A percentile compares a stretch with the other conserved stretches of the same genome.
These are phyloP conservation scores for Saprolegnia parasitica DNA, from an alignment of 352 stramenopile genomes.

Conservation along the genomic window DNA sequence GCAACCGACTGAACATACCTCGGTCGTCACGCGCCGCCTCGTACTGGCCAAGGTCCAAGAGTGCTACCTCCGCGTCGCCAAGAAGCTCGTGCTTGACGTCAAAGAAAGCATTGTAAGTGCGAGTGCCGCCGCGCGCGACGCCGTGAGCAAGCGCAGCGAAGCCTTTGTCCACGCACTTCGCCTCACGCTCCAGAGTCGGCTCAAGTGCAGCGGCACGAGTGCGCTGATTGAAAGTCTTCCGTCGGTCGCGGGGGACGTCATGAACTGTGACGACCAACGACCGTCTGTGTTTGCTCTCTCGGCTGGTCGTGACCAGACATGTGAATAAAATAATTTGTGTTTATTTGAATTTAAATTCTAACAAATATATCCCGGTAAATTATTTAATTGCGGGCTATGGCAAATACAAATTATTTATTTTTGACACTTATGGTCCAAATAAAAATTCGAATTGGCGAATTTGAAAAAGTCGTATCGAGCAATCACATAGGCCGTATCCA, in stretches of 20 bases:
- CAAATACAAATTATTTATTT: too few relatives aligned
- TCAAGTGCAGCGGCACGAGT: slow-evolving; percentile 9
- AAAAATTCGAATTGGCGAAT: too few relatives aligned
- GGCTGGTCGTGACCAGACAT: not conserved
- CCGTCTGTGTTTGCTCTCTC: not conserved
- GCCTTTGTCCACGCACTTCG: not conserved
- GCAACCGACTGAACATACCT: not conserved
- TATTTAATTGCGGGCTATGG: too few relatives aligned
- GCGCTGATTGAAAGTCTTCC: not conserved
- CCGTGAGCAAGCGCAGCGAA: not conserved
- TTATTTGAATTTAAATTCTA: too few relatives aligned
- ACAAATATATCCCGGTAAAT: too few relatives aligned
- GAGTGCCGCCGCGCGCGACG: not conserved
- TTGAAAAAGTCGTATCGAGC: too few relatives aligned
- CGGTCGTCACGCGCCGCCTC: not conserved
- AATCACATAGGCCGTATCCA: too few relatives aligned
- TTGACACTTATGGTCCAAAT: too few relatives aligned
- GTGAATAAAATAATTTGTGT: too few relatives aligned
- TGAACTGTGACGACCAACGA: not conserved
- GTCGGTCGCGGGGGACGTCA: not conserved
- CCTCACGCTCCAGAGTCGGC: not conserved
- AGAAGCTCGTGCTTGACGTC: not conserved
- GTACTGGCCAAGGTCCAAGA: not conserved
- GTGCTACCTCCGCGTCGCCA: not conserved
- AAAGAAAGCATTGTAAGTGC: not conserved